These are phyloP conservation scores for Debaryomyces sp. DNA, from an alignment of 1,139 yeast species.

Conservation along the genomic window DNA sequence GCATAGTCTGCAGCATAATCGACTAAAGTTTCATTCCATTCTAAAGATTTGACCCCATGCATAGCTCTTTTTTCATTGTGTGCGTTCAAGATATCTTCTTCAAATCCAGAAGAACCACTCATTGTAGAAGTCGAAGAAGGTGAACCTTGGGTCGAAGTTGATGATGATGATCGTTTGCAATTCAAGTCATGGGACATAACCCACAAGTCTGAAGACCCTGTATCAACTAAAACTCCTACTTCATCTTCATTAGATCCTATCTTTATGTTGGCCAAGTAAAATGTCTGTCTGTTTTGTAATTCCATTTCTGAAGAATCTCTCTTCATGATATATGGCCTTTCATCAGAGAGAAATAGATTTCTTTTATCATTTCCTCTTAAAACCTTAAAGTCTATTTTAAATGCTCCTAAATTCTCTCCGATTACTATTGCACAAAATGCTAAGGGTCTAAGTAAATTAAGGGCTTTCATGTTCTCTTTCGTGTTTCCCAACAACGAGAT, in stretches of 20 bases:
- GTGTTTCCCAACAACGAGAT: no score
- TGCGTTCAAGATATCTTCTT: conserved; percentile 41
- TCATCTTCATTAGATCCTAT: conserved; percentile 37
- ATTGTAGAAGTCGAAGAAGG: conserved; percentile 21
- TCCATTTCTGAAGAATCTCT: conserved; percentile 41
- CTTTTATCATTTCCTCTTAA: conserved; percentile 25
- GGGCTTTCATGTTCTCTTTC: background rate
- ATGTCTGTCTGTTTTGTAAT: conserved; percentile 46
- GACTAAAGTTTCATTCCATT: conserved; percentile 53
- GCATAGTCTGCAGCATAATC: conserved; percentile 51
- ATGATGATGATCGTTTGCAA: conserved; percentile 18
- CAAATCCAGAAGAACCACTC: conserved; percentile 23
- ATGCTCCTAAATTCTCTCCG: conserved; percentile 9
- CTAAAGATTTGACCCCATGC: conserved; percentile 50
- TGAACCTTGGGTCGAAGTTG: background rate
- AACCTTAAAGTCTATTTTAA: conserved; percentile 29
- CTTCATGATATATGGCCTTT: conserved; percentile 28
- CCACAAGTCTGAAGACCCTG: conserved; percentile 54
- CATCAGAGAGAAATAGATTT: conserved; percentile 15
- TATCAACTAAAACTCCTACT: conserved; percentile 42
- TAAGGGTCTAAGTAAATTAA: background rate
- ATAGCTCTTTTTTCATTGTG: conserved; percentile 58
- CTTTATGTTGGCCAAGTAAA: conserved; percentile 47
- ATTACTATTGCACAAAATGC: background rate
- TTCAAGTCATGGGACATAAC: conserved; percentile 37